Conservation (phyloP, 176 grass and related monocot species). For the Phoenix roebelenii region DNA sequence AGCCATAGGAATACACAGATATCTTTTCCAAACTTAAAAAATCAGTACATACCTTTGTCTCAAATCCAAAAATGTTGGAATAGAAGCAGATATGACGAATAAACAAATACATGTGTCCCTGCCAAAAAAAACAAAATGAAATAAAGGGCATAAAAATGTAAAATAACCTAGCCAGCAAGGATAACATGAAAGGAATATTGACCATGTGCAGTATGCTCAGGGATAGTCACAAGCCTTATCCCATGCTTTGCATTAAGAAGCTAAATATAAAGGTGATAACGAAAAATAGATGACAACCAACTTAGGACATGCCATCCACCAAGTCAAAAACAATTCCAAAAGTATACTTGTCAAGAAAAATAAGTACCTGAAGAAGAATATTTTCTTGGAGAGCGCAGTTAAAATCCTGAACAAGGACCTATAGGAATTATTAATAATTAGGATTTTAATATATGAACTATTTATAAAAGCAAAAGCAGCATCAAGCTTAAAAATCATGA, state of each 20-base stretch:
- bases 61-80: conserved; percentile 96
- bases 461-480: too few relatives aligned
- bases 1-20: too few relatives aligned
- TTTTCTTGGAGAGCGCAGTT: conserved; percentile 90
- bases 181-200: too few relatives aligned
- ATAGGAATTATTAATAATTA: conserved; percentile 9
- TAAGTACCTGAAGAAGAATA: conserved; percentile 93
- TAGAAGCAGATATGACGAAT: conserved; percentile 91
- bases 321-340: too few relatives aligned
- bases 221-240: too few relatives aligned
- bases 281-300: too few relatives aligned
- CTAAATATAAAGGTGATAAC: too few relatives aligned
- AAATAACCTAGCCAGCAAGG: background rate
- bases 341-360: background rate
- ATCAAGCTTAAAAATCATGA: too few relatives aligned
- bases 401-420: conserved; percentile 95
- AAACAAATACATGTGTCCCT: conserved; percentile 99
- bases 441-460: background rate
- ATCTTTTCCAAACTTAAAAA: background rate
- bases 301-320: too few relatives aligned
- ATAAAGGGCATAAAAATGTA: background rate
- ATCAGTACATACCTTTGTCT: conserved; percentile 71
- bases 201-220: too few relatives aligned
- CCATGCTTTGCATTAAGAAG: too few relatives aligned
- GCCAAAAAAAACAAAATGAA: conserved; percentile 10